A percentile compares a stretch with the other conserved stretches of the same genome.
phyloP scores from a whole-genome alignment of 305 asterid species.

The Fraxinus sp. region DNA sequence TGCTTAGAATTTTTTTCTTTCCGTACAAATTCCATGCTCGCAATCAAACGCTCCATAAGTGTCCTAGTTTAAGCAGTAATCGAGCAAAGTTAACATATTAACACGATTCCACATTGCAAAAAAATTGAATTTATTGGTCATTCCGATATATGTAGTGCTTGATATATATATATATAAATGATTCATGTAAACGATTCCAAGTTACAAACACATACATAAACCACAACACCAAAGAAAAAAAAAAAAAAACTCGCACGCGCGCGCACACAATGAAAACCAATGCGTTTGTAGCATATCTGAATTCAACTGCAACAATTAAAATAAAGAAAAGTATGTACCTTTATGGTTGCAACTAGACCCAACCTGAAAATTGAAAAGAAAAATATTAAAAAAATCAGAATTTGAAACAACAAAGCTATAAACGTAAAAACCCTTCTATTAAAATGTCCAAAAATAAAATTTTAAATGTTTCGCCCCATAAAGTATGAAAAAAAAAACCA shows the following conservation, averaged over 20 bases:
- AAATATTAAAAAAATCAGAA: background rate
- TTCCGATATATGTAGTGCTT: no score
- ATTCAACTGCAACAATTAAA: background rate
- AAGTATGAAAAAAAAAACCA: background rate
- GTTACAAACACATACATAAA: no score
- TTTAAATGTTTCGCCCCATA: background rate
- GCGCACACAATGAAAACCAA: background rate
- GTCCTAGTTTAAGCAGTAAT: no score
- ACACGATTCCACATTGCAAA: no score
- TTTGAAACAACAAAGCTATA: background rate
- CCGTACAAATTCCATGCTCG: background rate
- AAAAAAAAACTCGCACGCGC: background rate
- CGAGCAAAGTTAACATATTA: no score
- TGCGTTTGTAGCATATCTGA: background rate
- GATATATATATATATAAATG: no score
- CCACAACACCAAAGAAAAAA: no score
- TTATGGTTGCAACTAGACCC: constrained; percentile 44
- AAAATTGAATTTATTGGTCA: no score
- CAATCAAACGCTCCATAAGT: no score
- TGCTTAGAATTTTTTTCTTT: no score
- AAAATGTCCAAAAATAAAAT: background rate
- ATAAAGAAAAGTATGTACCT: constrained; percentile 26
- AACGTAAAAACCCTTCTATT: background rate
- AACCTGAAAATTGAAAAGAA: constrained; percentile 30
- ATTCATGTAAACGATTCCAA: no score